A percentile compares a stretch with the other conserved stretches of the same genome.
Evolutionary conservation across 768 basidiomycete species (phyloP).

Genomic region (Hydnomerulius pinastri): DNA sequence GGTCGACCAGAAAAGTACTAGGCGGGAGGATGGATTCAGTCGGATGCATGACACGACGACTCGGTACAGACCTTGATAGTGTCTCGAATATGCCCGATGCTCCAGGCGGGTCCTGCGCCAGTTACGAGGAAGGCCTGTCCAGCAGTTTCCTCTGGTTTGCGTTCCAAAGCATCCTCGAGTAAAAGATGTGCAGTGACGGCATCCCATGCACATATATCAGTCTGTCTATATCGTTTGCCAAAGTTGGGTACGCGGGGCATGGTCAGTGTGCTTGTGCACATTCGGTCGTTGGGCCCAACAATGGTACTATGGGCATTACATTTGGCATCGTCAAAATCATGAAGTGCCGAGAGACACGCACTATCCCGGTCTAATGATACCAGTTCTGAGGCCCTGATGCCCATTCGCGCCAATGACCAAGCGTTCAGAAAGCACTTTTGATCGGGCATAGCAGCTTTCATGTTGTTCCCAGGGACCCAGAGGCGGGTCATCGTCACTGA

Average conservation of each 20-base stretch:
- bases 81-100: conserved; percentile 27
- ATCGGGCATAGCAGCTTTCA: conserved; percentile 53
- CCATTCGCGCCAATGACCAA: conserved; percentile 56
- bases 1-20: conserved; percentile 33
- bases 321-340: background rate
- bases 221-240: conserved; percentile 33
- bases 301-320: conserved; percentile 27
- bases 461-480: conserved; percentile 38
- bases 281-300: conserved; percentile 35
- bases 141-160: conserved; percentile 25
- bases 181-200: conserved; percentile 37
- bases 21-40: background rate
- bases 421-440: conserved; percentile 55
- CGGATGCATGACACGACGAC: background rate
- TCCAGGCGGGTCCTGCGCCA: conserved; percentile 35
- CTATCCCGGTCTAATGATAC: conserved; percentile 36
- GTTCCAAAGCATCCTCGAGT: conserved; percentile 31
- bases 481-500: conserved; percentile 53
- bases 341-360: conserved; percentile 12
- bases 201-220: conserved; percentile 38
- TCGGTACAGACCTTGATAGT: conserved; percentile 31
- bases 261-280: conserved; percentile 32
- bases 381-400: conserved; percentile 46
- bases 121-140: conserved; percentile 39
- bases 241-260: conserved; percentile 34